Conservation (phyloP, 108 stramenopile species). For the Nannochloropsis gaditana region DNA sequence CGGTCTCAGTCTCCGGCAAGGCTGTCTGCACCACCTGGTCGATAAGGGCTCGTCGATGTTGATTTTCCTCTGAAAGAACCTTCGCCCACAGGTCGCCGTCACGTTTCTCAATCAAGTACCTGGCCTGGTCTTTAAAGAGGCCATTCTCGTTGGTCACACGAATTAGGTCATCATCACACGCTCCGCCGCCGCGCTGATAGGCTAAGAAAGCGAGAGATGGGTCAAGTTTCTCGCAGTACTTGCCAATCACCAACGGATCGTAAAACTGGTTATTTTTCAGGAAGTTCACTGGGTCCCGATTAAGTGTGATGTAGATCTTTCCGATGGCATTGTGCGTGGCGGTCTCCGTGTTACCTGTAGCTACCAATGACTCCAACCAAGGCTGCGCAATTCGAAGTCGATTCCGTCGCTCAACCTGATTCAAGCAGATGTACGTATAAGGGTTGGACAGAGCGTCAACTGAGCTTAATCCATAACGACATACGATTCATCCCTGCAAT, state of each 20-base stretch:
- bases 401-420: conserved; percentile 51
- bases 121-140: conserved; percentile 94
- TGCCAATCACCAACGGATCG: conserved; percentile 95
- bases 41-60: conserved; percentile 82
- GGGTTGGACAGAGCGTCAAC: neutral
- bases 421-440: neutral
- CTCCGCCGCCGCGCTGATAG: conserved; percentile 92
- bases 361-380: conserved; percentile 98
- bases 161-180: conserved; percentile 97
- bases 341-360: conserved; percentile 97
- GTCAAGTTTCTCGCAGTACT: conserved; percentile 98
- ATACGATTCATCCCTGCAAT: neutral
- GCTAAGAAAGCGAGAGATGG: conserved; percentile 97
- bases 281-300: conserved; percentile 95
- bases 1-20: conserved; percentile 93
- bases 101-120: conserved; percentile 96
- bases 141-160: conserved; percentile 88
- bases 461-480: neutral
- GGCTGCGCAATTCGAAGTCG: conserved; percentile 48
- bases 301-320: conserved; percentile 99
- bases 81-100: conserved; percentile 96
- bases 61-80: conserved; percentile 65
- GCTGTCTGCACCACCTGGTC: conserved; percentile 97
- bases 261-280: conserved; percentile 99
- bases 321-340: conserved; percentile 99